Percentiles rank a stretch among this genome's conserved stretches.
Conservation (phyloP, 129 eudicot genomes). For the Helichrysum umbraculigerum region DNA sequence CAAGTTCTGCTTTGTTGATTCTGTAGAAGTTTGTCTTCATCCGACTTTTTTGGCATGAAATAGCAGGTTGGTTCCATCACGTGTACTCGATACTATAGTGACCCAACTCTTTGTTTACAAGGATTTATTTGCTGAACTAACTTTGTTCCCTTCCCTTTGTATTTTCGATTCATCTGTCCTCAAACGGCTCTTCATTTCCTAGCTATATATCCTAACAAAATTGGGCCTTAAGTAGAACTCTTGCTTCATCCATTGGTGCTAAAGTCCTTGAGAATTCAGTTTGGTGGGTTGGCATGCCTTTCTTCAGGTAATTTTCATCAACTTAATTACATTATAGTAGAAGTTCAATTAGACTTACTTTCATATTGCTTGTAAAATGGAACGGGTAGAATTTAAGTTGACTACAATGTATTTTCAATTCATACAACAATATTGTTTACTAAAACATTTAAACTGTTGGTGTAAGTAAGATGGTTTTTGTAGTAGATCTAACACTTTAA, state of each 20-base stretch:
- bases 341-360: background rate
- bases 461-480: background rate
- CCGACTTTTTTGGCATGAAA: background rate
- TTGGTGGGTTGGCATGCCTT: background rate
- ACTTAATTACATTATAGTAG: background rate
- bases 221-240: background rate
- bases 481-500: background rate
- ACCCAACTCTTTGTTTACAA: background rate
- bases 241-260: background rate
- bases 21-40: constrained; percentile 20
- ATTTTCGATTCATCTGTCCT: background rate
- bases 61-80: background rate
- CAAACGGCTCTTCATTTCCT: background rate
- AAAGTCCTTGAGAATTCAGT: background rate
- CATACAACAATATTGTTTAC: background rate
- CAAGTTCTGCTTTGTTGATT: background rate
- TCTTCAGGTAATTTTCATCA: constrained; percentile 10
- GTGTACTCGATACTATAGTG: background rate
- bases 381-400: background rate
- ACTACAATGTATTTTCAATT: background rate
- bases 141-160: background rate
- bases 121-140: background rate
- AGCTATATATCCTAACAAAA: background rate
- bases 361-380: background rate
- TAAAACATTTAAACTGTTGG: background rate